These are phyloP conservation scores for Didymellaceae sp. DNA, from an alignment of 2,329 filamentous ascomycete species.

Conservation along the genomic window DNA sequence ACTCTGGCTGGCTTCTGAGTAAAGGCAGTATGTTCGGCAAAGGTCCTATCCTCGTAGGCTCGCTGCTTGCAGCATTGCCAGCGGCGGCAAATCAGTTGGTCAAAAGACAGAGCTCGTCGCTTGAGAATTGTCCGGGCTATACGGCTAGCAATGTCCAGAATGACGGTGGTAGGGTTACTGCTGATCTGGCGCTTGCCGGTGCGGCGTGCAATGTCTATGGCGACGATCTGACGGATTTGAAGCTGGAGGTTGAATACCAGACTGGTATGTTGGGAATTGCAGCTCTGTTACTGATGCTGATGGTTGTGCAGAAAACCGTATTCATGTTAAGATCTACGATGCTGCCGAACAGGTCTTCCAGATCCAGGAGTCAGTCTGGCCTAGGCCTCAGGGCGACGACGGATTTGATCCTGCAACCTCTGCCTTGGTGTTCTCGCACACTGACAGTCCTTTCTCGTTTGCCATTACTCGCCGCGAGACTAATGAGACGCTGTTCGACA, in stretches of 20 bases:
- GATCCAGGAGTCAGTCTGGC: slow-evolving; percentile 71
- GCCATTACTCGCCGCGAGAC: slow-evolving; percentile 63
- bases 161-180: slow-evolving; percentile 64
- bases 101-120: slow-evolving; percentile 27
- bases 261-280: slow-evolving; percentile 54
- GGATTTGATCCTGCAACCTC: slow-evolving; percentile 41
- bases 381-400: slow-evolving; percentile 58
- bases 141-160: slow-evolving; percentile 64
- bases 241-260: slow-evolving; percentile 65
- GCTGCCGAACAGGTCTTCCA: slow-evolving; percentile 72
- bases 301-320: slow-evolving; percentile 60
- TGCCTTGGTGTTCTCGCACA: slow-evolving; percentile 62
- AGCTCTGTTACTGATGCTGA: background rate
- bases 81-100: slow-evolving; percentile 25
- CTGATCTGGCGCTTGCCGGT: slow-evolving; percentile 72
- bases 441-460: slow-evolving; percentile 70
- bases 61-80: slow-evolving; percentile 19
- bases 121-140: slow-evolving; percentile 68
- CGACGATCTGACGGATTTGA: slow-evolving; percentile 61
- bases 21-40: slow-evolving; percentile 32
- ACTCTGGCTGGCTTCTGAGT: slow-evolving; percentile 6
- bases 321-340: slow-evolving; percentile 77
- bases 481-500: slow-evolving; percentile 71
- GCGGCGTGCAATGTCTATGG: slow-evolving; percentile 67
- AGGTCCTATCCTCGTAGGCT: slow-evolving; percentile 30